phyloP scores from a whole-genome alignment of 2,329 filamentous ascomycete genomes.

The Hymenoscyphus linearis region DNA sequence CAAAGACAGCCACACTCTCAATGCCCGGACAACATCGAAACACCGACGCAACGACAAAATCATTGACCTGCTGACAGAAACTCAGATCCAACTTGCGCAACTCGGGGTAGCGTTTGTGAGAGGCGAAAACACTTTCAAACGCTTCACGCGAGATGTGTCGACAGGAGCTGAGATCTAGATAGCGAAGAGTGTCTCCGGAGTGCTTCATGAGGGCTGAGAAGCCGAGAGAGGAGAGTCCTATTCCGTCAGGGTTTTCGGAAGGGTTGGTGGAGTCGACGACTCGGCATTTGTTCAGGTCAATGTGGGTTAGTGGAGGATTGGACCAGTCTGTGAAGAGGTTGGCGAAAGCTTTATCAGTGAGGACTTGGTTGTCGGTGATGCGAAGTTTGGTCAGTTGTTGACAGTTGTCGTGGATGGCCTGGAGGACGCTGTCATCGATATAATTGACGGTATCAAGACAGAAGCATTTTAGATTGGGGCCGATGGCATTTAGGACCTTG shows the following conservation, averaged over 20 bases:
- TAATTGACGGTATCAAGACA: slow-evolving; percentile 66
- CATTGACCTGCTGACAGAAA: slow-evolving; percentile 66
- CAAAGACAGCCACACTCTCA: slow-evolving; percentile 56
- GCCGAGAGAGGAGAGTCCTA: slow-evolving; percentile 71
- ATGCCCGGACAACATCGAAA: slow-evolving; percentile 60
- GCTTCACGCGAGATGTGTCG: slow-evolving; percentile 70
- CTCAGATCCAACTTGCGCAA: slow-evolving; percentile 70
- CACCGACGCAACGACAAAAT: slow-evolving; percentile 57
- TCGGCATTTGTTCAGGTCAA: slow-evolving; percentile 75
- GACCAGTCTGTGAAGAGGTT: slow-evolving; percentile 70
- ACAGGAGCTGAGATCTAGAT: slow-evolving; percentile 76
- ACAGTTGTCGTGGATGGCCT: slow-evolving; percentile 66
- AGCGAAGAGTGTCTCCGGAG: slow-evolving; percentile 60
- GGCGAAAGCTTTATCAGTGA: slow-evolving; percentile 70
- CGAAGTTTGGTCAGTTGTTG: slow-evolving; percentile 68
- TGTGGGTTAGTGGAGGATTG: slow-evolving; percentile 63
- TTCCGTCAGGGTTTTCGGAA: slow-evolving; percentile 55
- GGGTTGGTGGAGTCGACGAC: slow-evolving; percentile 68
- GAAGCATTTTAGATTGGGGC: slow-evolving; percentile 65
- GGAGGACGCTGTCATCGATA: slow-evolving; percentile 64
- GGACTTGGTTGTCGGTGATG: slow-evolving; percentile 68
- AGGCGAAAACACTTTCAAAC: slow-evolving; percentile 68
- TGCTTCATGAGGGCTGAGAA: slow-evolving; percentile 82
- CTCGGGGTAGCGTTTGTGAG: slow-evolving; percentile 56
- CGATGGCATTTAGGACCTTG: slow-evolving; percentile 56